Evolutionary conservation across 345 rosid species (phyloP), one percentile per base, ranked within the genome.

Genomic region (Laguncularia racemosa): DNA sequence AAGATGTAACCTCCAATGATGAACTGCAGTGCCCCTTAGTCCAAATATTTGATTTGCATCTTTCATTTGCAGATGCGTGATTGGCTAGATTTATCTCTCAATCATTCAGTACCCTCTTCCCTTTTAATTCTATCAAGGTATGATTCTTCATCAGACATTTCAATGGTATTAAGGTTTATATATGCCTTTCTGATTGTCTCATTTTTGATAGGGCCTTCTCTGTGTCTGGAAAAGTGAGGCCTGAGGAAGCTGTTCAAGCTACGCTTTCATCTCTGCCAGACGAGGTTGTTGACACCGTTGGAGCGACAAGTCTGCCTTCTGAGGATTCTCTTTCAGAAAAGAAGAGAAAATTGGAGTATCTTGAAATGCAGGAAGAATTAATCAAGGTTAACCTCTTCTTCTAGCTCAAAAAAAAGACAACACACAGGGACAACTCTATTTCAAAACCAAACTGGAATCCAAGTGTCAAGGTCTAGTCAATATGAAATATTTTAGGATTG

Each of bases 211-310:
- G 98, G 59, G 90, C 96, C 47, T 91, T 91, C 76, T 77, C 89
- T 17, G 82, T 82, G 52, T 82, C 95, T 75, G 96, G 98, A 69
- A 88, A 81, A 74, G 90, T 91, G 64, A 88, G 77, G 73, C 98
- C 96, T 26, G 96, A 88, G 78, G 98, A 91, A 72, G 98, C 96
- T 84, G 96, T 91, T 66, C 95, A 84, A 77, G 98, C 96, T 50
- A 91, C 96, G 14, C 86, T 91, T 48, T 91, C 98, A 54, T 88
- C 98, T 64, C 84, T 91, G 60, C 98, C 98, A 3, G 98, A 88
- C 69, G 98, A 91, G 76, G 95, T 91, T 49, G 90, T 91, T 73
- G 98, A 88, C 68, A 91, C 92, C 33, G 98, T 91, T 64, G 83
- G 85, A 49, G 92, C 83, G 58, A 91, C 96, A 64, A 78, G 91